Evolutionary conservation across 371 early-diverging fungal species (phyloP).

Genomic region (Actinomortierella ambigua): DNA sequence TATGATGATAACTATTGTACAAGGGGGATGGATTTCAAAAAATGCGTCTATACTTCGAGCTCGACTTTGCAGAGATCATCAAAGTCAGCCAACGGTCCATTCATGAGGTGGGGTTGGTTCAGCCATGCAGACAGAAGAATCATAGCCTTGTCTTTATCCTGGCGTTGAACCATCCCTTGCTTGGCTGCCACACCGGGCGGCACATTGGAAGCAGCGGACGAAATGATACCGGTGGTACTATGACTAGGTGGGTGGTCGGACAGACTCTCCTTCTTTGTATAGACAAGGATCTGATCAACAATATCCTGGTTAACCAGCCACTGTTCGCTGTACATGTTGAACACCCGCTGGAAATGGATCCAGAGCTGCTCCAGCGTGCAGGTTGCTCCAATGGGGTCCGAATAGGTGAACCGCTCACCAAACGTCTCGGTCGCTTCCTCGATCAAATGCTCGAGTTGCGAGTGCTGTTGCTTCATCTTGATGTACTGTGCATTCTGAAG

Average conservation of each 20-base stretch:
- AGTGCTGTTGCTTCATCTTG: constrained; percentile 43
- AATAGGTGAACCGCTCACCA: constrained; percentile 37
- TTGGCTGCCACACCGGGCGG: not conserved
- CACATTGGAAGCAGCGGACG: not conserved
- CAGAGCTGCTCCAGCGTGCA: constrained; percentile 44
- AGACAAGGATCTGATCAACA: constrained; percentile 21
- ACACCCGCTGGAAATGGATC: constrained; percentile 23
- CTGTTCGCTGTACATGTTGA: constrained; percentile 31
- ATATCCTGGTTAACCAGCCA: constrained; percentile 29
- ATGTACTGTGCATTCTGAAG: constrained; percentile 39
- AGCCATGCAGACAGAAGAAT: constrained; percentile 42
- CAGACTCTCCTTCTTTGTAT: constrained; percentile 1
- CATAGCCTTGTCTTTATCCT: constrained; percentile 45
- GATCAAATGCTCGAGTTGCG: constrained; percentile 41
- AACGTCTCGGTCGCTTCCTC: constrained; percentile 43
- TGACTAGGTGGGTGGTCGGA: not conserved
- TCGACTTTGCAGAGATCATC: constrained; percentile 40
- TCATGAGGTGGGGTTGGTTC: constrained; percentile 40
- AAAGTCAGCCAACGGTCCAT: constrained; percentile 16
- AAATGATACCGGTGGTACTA: not conserved
- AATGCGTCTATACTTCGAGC: constrained; percentile 5
- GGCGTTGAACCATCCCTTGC: constrained; percentile 10
- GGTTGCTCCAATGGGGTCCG: constrained; percentile 32
- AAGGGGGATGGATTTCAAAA: too few species aligned
- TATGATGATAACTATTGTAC: too few species aligned